A percentile compares a stretch with the other conserved stretches of the same genome.
These are phyloP conservation scores for Clohesyomyces aquaticus DNA, from an alignment of 495 filamentous ascomycete species.

Conservation along the genomic window DNA sequence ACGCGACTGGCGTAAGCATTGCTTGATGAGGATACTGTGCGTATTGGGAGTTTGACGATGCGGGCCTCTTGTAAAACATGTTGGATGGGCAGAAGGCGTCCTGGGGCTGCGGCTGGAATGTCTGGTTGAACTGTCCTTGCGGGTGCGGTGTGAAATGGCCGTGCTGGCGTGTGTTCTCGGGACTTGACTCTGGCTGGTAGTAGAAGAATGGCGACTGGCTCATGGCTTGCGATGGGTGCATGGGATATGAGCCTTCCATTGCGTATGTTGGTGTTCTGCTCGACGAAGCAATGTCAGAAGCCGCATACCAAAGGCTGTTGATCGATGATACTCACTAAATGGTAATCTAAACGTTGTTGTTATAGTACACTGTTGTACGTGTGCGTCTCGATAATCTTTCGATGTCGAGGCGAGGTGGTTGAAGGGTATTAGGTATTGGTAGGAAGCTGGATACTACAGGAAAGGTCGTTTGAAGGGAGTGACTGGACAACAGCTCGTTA, in stretches of 20 bases:
- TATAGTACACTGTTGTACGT: slow-evolving; percentile 8
- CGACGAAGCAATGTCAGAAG: slow-evolving; percentile 25
- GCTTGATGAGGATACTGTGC: slow-evolving; percentile 67
- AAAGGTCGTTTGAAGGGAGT: slow-evolving; percentile 30
- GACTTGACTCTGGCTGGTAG: slow-evolving; percentile 78
- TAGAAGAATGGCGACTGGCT: slow-evolving; percentile 87
- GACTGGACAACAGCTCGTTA: slow-evolving; percentile 48
- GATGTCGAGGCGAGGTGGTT: not conserved
- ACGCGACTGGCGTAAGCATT: slow-evolving; percentile 68
- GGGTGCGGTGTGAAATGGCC: slow-evolving; percentile 83
- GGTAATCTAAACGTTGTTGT: slow-evolving; percentile 22
- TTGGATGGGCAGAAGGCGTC: slow-evolving; percentile 31
- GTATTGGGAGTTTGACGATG: slow-evolving; percentile 57
- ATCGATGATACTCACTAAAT: slow-evolving; percentile 18
- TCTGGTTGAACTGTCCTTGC: slow-evolving; percentile 38
- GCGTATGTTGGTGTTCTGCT: slow-evolving; percentile 32
- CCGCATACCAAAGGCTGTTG: slow-evolving; percentile 13
- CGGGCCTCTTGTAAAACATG: slow-evolving; percentile 55
- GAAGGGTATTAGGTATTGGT: slow-evolving; percentile 15
- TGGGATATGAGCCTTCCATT: slow-evolving; percentile 64
- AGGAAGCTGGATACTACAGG: slow-evolving; percentile 23
- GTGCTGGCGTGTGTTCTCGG: slow-evolving; percentile 78
- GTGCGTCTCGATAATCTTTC: slow-evolving; percentile 24
- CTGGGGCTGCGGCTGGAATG: slow-evolving; percentile 27
- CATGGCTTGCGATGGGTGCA: slow-evolving; percentile 61